A percentile compares a stretch with the other conserved stretches of the same genome.
Conservation (phyloP, 805 yeast genomes). For the Lipomyces yamanashiensis region DNA sequence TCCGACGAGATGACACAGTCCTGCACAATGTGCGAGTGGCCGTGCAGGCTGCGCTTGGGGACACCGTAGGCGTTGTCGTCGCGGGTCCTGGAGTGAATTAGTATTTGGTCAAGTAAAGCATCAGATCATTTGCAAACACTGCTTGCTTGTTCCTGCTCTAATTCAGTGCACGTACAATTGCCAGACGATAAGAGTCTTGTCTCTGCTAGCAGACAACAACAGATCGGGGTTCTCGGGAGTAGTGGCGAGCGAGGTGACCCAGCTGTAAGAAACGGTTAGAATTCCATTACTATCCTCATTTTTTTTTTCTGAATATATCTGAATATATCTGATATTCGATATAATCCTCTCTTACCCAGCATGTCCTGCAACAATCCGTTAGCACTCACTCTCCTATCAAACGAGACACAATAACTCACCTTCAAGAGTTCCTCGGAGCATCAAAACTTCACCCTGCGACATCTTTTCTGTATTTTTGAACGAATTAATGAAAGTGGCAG, state of each 20-base stretch:
- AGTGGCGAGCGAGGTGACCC: slow-evolving; percentile 99
- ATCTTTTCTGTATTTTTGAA: not conserved
- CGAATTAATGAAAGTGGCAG: too few relatives aligned
- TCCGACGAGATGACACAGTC: slow-evolving; percentile 97
- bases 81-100: slow-evolving; percentile 54
- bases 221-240: slow-evolving; percentile 97
- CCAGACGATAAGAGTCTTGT: slow-evolving; percentile 98
- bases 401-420: slow-evolving; percentile 51
- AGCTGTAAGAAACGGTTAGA: slow-evolving; percentile 50
- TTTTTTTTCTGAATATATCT: slow-evolving; percentile 1
- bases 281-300: not conserved
- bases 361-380: slow-evolving; percentile 54
- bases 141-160: not conserved
- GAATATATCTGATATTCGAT: not conserved
- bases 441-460: slow-evolving; percentile 37
- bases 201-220: slow-evolving; percentile 97
- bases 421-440: slow-evolving; percentile 99
- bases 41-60: slow-evolving; percentile 94
- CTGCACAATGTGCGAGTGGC: slow-evolving; percentile 99
- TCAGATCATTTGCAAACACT: too few relatives aligned
- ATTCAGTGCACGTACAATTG: slow-evolving; percentile 54
- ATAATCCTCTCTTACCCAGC: slow-evolving; percentile 53
- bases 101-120: not conserved
- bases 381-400: slow-evolving; percentile 11
- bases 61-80: slow-evolving; percentile 98